Evolutionary conservation across 2,329 filamentous ascomycete species (phyloP).

Genomic region (Daldinia eschscholtzii): DNA sequence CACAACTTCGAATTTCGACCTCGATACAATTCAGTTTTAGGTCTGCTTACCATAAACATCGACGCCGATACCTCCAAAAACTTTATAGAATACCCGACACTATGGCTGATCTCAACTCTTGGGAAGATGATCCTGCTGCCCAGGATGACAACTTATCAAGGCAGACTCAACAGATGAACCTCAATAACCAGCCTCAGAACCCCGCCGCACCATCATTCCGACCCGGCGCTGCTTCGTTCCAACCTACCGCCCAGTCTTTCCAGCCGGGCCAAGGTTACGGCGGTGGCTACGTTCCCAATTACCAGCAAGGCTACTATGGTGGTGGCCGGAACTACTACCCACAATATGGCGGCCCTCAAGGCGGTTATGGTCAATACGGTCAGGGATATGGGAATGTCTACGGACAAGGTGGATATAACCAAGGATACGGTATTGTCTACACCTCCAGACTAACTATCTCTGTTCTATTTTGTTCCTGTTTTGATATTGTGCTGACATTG

Average conservation of each 20-base stretch:
- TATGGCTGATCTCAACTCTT: conserved; percentile 94
- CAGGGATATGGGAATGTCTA: conserved; percentile 67
- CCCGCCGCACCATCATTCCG: conserved; percentile 69
- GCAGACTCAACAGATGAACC: conserved; percentile 81
- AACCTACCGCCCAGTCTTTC: conserved; percentile 77
- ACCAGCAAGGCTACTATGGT: conserved; percentile 66
- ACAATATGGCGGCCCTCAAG: conserved; percentile 63
- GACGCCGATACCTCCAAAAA: background rate
- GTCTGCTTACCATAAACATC: background rate
- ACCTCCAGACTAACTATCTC: too few species aligned
- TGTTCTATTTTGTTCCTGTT: too few species aligned
- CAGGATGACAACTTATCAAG: conserved; percentile 83
- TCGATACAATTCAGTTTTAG: background rate
- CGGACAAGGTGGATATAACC: conserved; percentile 59
- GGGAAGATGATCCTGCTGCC: conserved; percentile 87
- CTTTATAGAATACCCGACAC: conserved; percentile 48
- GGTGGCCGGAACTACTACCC: conserved; percentile 64
- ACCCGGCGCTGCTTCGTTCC: conserved; percentile 77
- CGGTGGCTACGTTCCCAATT: conserved; percentile 68
- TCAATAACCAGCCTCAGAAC: conserved; percentile 66
- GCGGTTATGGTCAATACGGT: conserved; percentile 64
- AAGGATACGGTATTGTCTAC: conserved; percentile 56
- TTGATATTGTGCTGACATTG: conserved; percentile 17
- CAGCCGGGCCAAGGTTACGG: conserved; percentile 78
- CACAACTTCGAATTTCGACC: conserved; percentile 21